phyloP scores from a whole-genome alignment of 2,329 filamentous ascomycete genomes.

The Basipetospora chlamydospora region DNA sequence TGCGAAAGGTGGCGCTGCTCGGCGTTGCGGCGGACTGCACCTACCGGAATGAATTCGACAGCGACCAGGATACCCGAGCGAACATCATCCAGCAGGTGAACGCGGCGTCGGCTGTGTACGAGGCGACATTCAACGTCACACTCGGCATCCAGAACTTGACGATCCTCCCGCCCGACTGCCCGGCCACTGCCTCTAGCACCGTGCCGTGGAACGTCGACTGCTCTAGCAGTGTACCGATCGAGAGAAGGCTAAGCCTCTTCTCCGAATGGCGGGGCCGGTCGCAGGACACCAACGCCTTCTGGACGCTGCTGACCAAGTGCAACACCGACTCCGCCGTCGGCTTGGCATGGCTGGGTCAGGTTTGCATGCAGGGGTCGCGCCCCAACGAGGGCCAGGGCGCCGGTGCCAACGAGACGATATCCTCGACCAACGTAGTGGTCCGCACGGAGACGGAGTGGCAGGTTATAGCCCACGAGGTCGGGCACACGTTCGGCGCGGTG shows the following conservation, averaged over 20 bases:
- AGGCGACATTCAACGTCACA: conserved; percentile 86
- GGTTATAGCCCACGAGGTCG: conserved; percentile 85
- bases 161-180: conserved; percentile 61
- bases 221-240: conserved; percentile 46
- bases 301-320: conserved; percentile 77
- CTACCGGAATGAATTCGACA: conserved; percentile 61
- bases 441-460: conserved; percentile 81
- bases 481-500: conserved; percentile 89
- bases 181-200: conserved; percentile 47
- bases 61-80: conserved; percentile 40
- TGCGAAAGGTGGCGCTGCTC: conserved; percentile 81
- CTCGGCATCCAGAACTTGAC: conserved; percentile 79
- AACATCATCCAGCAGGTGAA: conserved; percentile 81
- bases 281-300: conserved; percentile 75
- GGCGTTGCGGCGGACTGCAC: conserved; percentile 89
- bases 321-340: conserved; percentile 75
- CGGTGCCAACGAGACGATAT: conserved; percentile 53
- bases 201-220: conserved; percentile 80
- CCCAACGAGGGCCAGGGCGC: conserved; percentile 29
- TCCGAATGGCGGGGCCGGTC: conserved; percentile 73
- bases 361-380: conserved; percentile 51
- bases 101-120: conserved; percentile 73
- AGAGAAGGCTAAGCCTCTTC: conserved; percentile 71
- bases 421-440: conserved; percentile 80
- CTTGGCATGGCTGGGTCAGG: conserved; percentile 82